phyloP scores from a whole-genome alignment of 164 flowering plant genomes.

The Kalanchoe fedtschenkoi region DNA sequence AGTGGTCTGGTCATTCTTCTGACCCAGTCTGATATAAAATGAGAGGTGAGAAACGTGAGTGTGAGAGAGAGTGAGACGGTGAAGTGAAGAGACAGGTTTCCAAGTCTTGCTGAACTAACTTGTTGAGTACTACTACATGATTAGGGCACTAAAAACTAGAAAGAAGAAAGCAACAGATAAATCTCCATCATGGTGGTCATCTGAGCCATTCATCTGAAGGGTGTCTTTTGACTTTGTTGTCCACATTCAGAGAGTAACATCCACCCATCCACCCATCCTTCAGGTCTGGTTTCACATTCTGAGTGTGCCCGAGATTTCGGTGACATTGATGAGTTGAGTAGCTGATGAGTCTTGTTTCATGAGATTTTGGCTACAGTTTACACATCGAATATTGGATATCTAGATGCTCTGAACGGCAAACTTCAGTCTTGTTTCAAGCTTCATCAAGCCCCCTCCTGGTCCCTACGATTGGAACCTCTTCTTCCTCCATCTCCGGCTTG shows the following conservation, averaged over 20 bases:
- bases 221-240: not conserved
- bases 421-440: too few relatives aligned
- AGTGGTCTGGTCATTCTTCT: not conserved
- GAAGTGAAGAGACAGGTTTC: too few relatives aligned
- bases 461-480: not conserved
- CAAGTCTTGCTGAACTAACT: not conserved
- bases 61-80: not conserved
- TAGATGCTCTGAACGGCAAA: too few relatives aligned
- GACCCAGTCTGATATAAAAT: not conserved
- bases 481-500: not conserved
- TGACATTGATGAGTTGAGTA: too few relatives aligned
- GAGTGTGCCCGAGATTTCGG: conserved; percentile 3
- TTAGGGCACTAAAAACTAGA: not conserved
- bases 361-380: too few relatives aligned
- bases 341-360: too few relatives aligned
- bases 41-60: not conserved
- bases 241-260: too few relatives aligned
- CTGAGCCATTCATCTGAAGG: not conserved
- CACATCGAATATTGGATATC: too few relatives aligned
- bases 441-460: not conserved
- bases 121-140: conserved; percentile 2
- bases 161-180: not conserved
- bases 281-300: too few relatives aligned
- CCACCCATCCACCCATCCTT: too few relatives aligned
- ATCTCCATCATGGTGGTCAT: too few relatives aligned